Percentiles rank a stretch among this genome's conserved stretches.
These are phyloP conservation scores for Metschnikowia koreensis DNA, from an alignment of 805 yeast genomes.

Conservation along the genomic window DNA sequence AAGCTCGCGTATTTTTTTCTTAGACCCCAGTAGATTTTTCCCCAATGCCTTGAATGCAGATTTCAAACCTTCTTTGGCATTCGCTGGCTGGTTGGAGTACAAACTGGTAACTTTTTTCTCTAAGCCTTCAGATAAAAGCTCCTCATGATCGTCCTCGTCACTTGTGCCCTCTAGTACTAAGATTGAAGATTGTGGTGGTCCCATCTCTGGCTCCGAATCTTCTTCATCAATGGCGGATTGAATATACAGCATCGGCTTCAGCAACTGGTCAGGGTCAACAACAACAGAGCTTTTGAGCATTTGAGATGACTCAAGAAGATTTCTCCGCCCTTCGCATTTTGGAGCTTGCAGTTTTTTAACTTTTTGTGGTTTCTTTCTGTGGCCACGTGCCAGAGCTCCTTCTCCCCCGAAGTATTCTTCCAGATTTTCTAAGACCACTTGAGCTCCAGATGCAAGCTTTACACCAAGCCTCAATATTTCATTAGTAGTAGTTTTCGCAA, in stretches of 20 bases:
- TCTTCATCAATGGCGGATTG: constrained; percentile 32
- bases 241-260: constrained; percentile 28
- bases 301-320: constrained; percentile 28
- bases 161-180: constrained; percentile 22
- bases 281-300: constrained; percentile 22
- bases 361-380: constrained; percentile 4
- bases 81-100: constrained; percentile 81
- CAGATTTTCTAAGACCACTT: constrained; percentile 71
- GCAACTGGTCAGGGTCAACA: constrained; percentile 21
- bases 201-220: constrained; percentile 17
- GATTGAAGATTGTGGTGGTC: constrained; percentile 21
- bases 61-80: constrained; percentile 66
- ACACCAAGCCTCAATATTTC: constrained; percentile 82
- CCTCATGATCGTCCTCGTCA: constrained; percentile 23
- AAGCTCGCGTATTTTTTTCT: constrained; percentile 58
- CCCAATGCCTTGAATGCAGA: constrained; percentile 76
- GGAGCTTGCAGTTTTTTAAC: constrained; percentile 4
- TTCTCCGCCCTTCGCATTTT: constrained; percentile 6
- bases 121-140: constrained; percentile 24
- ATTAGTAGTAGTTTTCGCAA: constrained; percentile 74
- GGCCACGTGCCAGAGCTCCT: constrained; percentile 52
- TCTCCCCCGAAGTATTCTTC: constrained; percentile 78
- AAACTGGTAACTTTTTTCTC: constrained; percentile 54
- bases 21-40: constrained; percentile 63
- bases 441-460: constrained; percentile 85